Base-by-base conservation (phyloP, 345 rosid species). In the Gossypium raimondii region DNA sequence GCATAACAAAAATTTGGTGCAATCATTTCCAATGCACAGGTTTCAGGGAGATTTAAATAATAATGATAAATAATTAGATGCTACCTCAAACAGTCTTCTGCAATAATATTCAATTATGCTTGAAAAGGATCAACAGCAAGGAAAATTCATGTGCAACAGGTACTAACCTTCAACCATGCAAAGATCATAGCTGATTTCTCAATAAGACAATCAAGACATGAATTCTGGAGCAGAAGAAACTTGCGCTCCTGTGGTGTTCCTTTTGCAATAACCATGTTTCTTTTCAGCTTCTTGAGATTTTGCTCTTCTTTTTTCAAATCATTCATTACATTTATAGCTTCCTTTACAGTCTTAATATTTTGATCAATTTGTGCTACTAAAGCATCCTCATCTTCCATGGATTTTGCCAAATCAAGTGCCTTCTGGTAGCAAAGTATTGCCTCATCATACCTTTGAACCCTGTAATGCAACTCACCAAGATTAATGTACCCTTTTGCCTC, bases 401-500 rank as follows among this genome's bases (percentile, higher is more conserved):
- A 85, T 80, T 87, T 85, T n/a, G 97, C 98, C 60, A 95, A 86
- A 43, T 80, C 81, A 73, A 85, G 85, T 14, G 98, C 97, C 78
- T 83, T 95, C 61, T 86, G 84, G 78, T 93, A 95, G 85, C 98
- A 93, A 64, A 65, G 75, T 62, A 82, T 79, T 24, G 97, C 99
- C 24, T 91, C 85, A 4, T 90, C 90, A 66, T 95, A 93, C 84
- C 84, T 90, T 67, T 93, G 94, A 69, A 81, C 84, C 80, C 82
- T 91, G 75, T 89, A 82, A 72, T 90, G 93, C 81, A 90, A 73
- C 74, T 93, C 97, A 43, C 97, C 99, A 20, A 95, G 99, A 85
- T 93, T 95, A 66, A 95, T 90, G 67, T 88, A 93, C 62, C 97
- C 99, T 77, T 95, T 95, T 55, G 99, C 98, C 87, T 93, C 97